Conservation (phyloP, 129 eudicot species). For the Kitagawia praeruptora region DNA sequence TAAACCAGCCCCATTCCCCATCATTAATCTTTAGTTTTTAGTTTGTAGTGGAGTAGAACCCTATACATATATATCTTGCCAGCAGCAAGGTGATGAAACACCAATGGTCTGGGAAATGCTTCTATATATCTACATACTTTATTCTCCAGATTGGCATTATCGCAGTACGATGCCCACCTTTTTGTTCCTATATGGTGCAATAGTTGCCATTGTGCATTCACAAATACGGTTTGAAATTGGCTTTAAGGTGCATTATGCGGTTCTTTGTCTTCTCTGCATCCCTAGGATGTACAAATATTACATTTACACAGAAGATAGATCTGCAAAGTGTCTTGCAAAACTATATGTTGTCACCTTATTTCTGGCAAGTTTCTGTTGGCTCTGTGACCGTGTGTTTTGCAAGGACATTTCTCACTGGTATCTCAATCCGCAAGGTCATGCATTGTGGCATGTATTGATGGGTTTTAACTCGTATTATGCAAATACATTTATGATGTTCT, state of each 20-base stretch:
- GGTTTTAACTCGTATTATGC: slow-evolving; percentile 79
- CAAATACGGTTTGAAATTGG: slow-evolving; percentile 34
- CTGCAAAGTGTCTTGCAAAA: slow-evolving; percentile 75
- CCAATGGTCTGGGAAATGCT: slow-evolving; percentile 75
- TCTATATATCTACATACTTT: slow-evolving; percentile 49
- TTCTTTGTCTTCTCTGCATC: slow-evolving; percentile 39
- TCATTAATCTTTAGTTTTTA: too few species aligned
- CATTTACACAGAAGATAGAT: slow-evolving; percentile 35
- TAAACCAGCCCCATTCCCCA: too few species aligned
- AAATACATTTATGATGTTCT: slow-evolving; percentile 79
- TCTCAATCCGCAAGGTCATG: slow-evolving; percentile 88
- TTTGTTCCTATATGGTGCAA: slow-evolving; percentile 43
- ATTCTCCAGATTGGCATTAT: slow-evolving; percentile 65
- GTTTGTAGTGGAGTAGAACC: too few species aligned
- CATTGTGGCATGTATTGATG: slow-evolving; percentile 80
- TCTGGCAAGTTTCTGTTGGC: slow-evolving; percentile 58
- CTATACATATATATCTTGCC: slow-evolving; percentile 29
- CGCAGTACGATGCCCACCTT: slow-evolving; percentile 83
- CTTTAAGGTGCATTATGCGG: slow-evolving; percentile 37
- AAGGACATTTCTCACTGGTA: slow-evolving; percentile 42
- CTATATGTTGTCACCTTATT: slow-evolving; percentile 46
- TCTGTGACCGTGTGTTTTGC: slow-evolving; percentile 59
- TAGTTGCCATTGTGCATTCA: slow-evolving; percentile 42
- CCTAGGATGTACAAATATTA: slow-evolving; percentile 60
- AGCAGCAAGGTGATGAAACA: slow-evolving; percentile 81